Evolutionary conservation across 2,329 filamentous ascomycete species (phyloP).

Genomic region (Microdochium paspali): DNA sequence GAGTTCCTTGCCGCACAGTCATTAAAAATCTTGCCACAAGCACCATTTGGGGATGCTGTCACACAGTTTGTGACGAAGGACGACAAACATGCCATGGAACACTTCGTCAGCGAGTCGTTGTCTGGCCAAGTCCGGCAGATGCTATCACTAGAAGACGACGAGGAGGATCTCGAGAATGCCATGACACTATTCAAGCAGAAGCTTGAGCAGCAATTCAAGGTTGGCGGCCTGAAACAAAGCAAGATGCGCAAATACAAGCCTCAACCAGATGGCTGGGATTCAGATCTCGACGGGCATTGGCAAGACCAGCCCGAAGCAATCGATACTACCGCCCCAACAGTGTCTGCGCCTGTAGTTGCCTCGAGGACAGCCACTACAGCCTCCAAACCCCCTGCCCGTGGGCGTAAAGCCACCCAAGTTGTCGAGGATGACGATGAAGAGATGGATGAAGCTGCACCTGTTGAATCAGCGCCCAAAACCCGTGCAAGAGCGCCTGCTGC

Average conservation of each 20-base stretch:
- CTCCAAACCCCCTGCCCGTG: slow-evolving; percentile 23
- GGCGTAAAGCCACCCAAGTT: slow-evolving; percentile 15
- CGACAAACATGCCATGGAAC: slow-evolving; percentile 84
- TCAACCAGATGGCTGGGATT: slow-evolving; percentile 76
- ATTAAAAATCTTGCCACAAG: slow-evolving; percentile 85
- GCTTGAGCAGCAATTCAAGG: slow-evolving; percentile 62
- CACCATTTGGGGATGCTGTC: slow-evolving; percentile 86
- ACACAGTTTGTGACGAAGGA: slow-evolving; percentile 91
- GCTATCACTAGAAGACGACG: slow-evolving; percentile 56
- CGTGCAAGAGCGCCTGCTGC: slow-evolving; percentile 19
- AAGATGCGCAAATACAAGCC: slow-evolving; percentile 57
- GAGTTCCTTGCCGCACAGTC: slow-evolving; percentile 84
- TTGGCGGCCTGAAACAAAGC: slow-evolving; percentile 46
- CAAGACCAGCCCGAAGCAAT: slow-evolving; percentile 65
- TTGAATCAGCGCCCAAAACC: slow-evolving; percentile 14
- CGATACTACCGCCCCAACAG: slow-evolving; percentile 27
- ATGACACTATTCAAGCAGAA: slow-evolving; percentile 65
- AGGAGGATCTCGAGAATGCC: slow-evolving; percentile 60
- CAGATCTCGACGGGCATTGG: slow-evolving; percentile 82
- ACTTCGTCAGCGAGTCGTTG: slow-evolving; percentile 66
- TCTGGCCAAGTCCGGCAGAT: slow-evolving; percentile 62
- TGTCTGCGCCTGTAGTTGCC: slow-evolving; percentile 17
- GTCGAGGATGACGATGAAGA: slow-evolving; percentile 42
- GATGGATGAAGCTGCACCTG: slow-evolving; percentile 10
- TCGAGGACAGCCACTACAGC: slow-evolving; percentile 11